Conservation (phyloP, 108 stramenopile species). For the Conticribra weissflogii region DNA sequence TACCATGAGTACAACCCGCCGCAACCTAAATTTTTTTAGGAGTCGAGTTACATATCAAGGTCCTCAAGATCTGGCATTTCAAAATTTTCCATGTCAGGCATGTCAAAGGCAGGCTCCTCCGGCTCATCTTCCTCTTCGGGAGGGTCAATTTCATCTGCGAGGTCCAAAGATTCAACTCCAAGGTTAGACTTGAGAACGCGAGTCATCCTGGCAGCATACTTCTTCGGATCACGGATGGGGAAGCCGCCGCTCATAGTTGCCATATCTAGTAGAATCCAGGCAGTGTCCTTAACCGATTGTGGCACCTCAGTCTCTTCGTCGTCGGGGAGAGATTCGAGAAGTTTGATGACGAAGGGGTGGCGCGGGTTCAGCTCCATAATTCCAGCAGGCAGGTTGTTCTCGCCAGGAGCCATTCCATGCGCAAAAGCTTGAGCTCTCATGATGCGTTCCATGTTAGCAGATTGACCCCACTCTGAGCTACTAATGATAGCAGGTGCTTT, state of each 20-base stretch:
- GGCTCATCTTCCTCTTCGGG: slow-evolving; percentile 90
- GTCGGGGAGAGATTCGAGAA: slow-evolving; percentile 81
- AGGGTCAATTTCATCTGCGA: slow-evolving; percentile 93
- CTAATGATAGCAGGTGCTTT: slow-evolving; percentile 92
- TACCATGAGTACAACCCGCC: too few relatives aligned
- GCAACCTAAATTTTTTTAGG: too few relatives aligned
- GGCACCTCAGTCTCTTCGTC: slow-evolving; percentile 73
- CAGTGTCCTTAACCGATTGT: slow-evolving; percentile 84
- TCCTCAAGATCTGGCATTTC: slow-evolving; percentile 48
- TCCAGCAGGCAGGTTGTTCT: slow-evolving; percentile 69
- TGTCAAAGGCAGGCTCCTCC: slow-evolving; percentile 73
- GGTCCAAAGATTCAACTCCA: slow-evolving; percentile 79
- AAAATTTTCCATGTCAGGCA: slow-evolving; percentile 36
- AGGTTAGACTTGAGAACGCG: slow-evolving; percentile 79
- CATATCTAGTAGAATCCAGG: slow-evolving; percentile 96
- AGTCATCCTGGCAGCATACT: slow-evolving; percentile 88
- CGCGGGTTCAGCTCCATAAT: slow-evolving; percentile 99
- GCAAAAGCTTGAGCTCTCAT: slow-evolving; percentile 96
- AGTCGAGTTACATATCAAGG: slow-evolving; percentile 51
- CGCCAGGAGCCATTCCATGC: slow-evolving; percentile 56
- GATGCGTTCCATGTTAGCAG: slow-evolving; percentile 99
- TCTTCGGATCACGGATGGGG: slow-evolving; percentile 84
- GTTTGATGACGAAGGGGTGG: slow-evolving; percentile 95
- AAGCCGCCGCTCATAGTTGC: slow-evolving; percentile 96
- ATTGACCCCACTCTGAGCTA: slow-evolving; percentile 91